Base-by-base conservation (phyloP, 2,329 filamentous ascomycete genomes). In the Monilinia aucupariae region DNA sequence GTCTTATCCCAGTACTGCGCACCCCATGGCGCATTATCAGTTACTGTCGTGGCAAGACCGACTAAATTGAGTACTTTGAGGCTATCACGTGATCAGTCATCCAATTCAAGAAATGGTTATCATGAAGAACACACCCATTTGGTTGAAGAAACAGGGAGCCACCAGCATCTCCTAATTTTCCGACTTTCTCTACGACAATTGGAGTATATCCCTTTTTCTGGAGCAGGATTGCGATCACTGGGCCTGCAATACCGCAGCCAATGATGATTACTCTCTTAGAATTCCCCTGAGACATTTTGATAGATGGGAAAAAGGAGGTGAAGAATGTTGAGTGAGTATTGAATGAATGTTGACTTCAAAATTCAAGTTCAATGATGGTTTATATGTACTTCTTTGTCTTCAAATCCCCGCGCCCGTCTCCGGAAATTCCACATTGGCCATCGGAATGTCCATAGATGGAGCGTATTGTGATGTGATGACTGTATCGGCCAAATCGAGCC, bases 181-280 rank as follows among this genome's bases (percentile, higher is more conserved):
- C 43, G 4, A 61, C 64, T 37, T 64, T 67, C 30, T 67, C 65
- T 17, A 67, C 49, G 4, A 67, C 25, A 17, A 65, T 47, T 1
- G 65, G 65, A 2, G n/a, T 54, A 30, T 67, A 67, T 15, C 65
- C 64, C 47, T 67, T 67, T 39, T 53, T 60, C 43, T 62, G 47
- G 8, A 67, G 61, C 10, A 67, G 41, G 13, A 67, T 62, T 27
- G 64, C 64, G 3, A 67, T 34, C 30, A 64, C 49, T 17, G 65
- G 65, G 25, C 65, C 64, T 20, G 61, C 56, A 45, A 66, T 58
- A 25, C 65, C 65, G 32, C 61, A 61, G 2, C 64, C 65, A 22
- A 66, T 22, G 48, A 66, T 54, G 0, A 65, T 58, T 45, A 66
- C 65, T 41, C 30, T 63, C 20, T 45, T 48, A 4, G 51, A 25